These are phyloP conservation scores for Rhizophlyctis rosea DNA, from an alignment of 192 early-diverging fungal species.

Conservation along the genomic window DNA sequence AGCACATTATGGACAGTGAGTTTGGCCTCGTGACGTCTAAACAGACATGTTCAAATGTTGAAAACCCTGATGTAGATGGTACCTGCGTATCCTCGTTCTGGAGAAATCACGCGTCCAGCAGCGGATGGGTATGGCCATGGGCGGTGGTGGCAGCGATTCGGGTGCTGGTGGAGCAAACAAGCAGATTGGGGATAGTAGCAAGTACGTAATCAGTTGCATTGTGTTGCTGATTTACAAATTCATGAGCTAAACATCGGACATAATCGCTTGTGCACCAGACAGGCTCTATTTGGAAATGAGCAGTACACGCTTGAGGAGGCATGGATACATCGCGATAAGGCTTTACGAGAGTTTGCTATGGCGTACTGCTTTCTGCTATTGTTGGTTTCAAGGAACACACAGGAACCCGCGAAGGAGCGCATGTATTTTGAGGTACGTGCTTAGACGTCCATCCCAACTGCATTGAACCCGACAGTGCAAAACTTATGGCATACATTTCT, in stretches of 20 bases:
- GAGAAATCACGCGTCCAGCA: constrained; percentile 19
- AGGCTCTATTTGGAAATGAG: constrained; percentile 13
- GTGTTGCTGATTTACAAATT: not conserved
- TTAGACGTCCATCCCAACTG: not conserved
- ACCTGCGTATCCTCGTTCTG: constrained; percentile 12
- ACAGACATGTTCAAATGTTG: not conserved
- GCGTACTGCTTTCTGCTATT: constrained; percentile 51
- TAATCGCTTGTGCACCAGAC: constrained; percentile 5
- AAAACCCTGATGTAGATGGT: constrained; percentile 22
- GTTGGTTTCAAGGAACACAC: constrained; percentile 21
- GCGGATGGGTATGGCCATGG: constrained; percentile 15
- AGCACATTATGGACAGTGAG: constrained; percentile 19
- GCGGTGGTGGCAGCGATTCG: constrained; percentile 2
- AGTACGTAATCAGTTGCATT: not conserved
- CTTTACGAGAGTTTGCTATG: constrained; percentile 30
- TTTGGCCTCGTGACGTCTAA: not conserved
- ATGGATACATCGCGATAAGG: not conserved
- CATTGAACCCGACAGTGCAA: not conserved
- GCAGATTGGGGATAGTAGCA: constrained; percentile 3
- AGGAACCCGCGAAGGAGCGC: constrained; percentile 45
- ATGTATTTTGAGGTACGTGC: constrained; percentile 43
- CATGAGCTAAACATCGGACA: not conserved
- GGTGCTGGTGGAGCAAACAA: constrained; percentile 18
- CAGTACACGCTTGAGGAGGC: constrained; percentile 14
- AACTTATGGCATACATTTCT: constrained; percentile 1